Base-by-base conservation (phyloP, 1,284 basidiomycete genomes). In the Austroboletus niveus region DNA sequence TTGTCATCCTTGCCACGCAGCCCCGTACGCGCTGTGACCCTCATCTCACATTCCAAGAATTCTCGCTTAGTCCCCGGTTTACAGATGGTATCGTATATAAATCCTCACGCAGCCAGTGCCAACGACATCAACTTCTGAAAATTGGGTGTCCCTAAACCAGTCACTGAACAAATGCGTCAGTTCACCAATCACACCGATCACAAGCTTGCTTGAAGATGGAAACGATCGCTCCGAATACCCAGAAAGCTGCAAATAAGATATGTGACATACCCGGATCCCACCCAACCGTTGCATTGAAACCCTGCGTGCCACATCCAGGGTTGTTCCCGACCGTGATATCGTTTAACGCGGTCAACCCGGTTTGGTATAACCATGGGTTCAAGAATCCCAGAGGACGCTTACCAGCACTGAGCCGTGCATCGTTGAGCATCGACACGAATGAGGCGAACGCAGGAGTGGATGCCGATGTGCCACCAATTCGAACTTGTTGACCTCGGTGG, bases 371-470 rank as follows among this genome's bases (percentile, higher is more conserved):
- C 54, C 80, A 72, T 5, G 81, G 83, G 60, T 86, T 85, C 50
- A 85, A 69, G 67, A 84, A 85, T 0, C 82, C 83, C 8, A 84
- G 69, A 12, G 78, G 48, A 12, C 69, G 54, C 55, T 74, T 74
- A 0, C 75, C 73, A 3, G 66, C 61, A 8, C 63, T 65, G 17
- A 80, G 60, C n/a, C 78, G 74, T 2, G 75, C 79, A 57, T 87
- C 84, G 59, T 87, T 87, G 50, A 87, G 68, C 55, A 85, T 73
- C 1, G 81, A 72, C 3, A 87, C 63, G 47, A 87, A 47, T 9
- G 59, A 49, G 0, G 63, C 53, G 44, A 66, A 62, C 0, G 59
- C 46, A 5, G 63, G 60, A 7, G 53, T 3, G 5, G 60, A 3
- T 5, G 79, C 80, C 2, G 80, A 82, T 1, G 84, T 85, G 14